phyloP scores from a whole-genome alignment of 1,284 basidiomycete species.

The Pseudozyma tsukubaensis region DNA sequence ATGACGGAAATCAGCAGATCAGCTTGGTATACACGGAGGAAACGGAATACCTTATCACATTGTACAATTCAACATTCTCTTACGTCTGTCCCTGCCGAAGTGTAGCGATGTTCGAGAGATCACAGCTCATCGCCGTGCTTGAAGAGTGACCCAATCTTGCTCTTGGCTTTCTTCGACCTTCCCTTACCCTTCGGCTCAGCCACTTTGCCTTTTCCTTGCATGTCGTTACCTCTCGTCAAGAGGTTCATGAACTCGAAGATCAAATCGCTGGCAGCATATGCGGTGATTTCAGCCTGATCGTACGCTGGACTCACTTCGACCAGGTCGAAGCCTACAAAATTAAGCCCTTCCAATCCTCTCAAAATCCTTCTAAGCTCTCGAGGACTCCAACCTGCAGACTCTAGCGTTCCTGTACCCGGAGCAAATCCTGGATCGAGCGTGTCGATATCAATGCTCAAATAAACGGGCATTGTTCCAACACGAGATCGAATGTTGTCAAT shows the following conservation, averaged over 20 bases:
- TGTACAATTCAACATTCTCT: too few relatives aligned
- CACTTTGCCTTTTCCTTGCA: constrained; percentile 19
- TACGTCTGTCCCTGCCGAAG: too few relatives aligned
- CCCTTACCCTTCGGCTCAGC: constrained; percentile 29
- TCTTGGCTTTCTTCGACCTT: constrained; percentile 17
- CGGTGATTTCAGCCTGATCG: constrained; percentile 58
- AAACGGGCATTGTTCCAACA: constrained; percentile 53
- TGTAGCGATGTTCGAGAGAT: too few relatives aligned
- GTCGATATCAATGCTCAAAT: constrained; percentile 59
- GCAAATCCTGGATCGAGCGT: constrained; percentile 58
- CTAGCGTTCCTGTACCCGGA: constrained; percentile 55
- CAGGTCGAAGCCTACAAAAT: constrained; percentile 59
- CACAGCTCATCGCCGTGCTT: constrained; percentile 29
- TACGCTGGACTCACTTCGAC: constrained; percentile 58
- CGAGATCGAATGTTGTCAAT: constrained; percentile 40
- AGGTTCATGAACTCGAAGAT: constrained; percentile 57
- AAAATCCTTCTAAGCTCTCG: constrained; percentile 53
- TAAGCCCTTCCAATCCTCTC: constrained; percentile 49
- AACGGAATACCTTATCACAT: too few relatives aligned
- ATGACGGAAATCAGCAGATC: not conserved
- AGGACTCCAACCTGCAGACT: constrained; percentile 55
- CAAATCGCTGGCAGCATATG: constrained; percentile 54
- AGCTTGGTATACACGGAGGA: not conserved
- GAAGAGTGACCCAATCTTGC: constrained; percentile 16
- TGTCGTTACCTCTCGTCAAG: constrained; percentile 20